Evolutionary conservation across 495 filamentous ascomycete genomes (phyloP).

Genomic region (Apiosordaria backusii): DNA sequence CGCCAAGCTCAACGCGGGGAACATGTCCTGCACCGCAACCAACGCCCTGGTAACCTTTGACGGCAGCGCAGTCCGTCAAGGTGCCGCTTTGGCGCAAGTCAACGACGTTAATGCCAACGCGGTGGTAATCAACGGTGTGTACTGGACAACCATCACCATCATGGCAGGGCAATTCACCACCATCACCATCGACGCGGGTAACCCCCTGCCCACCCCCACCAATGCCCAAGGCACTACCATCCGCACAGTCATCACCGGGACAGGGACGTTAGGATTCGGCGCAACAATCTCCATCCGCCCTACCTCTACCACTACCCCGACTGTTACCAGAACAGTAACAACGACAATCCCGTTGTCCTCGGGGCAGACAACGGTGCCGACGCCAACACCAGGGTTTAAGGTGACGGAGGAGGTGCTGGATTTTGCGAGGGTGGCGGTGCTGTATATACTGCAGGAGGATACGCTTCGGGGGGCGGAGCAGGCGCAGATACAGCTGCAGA

Average conservation of each 20-base stretch:
- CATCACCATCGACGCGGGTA: slow-evolving; percentile 27
- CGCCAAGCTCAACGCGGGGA: slow-evolving; percentile 67
- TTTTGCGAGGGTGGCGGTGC: slow-evolving; percentile 62
- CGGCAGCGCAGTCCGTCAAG: slow-evolving; percentile 42
- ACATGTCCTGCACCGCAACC: slow-evolving; percentile 72
- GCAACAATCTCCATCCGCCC: slow-evolving; percentile 18
- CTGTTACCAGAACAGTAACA: slow-evolving; percentile 26
- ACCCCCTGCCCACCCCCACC: background rate
- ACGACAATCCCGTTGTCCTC: slow-evolving; percentile 30
- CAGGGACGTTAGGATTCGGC: background rate
- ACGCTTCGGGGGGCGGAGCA: slow-evolving; percentile 48
- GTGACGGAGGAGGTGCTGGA: slow-evolving; percentile 54
- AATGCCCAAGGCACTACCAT: slow-evolving; percentile 14
- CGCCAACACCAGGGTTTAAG: slow-evolving; percentile 32
- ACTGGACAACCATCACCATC: slow-evolving; percentile 39
- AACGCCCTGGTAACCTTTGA: slow-evolving; percentile 85
- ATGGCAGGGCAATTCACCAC: slow-evolving; percentile 30
- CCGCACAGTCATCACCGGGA: slow-evolving; percentile 32
- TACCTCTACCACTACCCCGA: slow-evolving; percentile 18
- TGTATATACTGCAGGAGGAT: slow-evolving; percentile 60
- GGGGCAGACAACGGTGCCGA: slow-evolving; percentile 16
- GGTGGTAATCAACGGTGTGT: slow-evolving; percentile 29
- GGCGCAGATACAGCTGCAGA: slow-evolving; percentile 56
- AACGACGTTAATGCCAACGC: slow-evolving; percentile 22
- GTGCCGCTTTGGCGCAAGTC: slow-evolving; percentile 19